Base-by-base conservation (phyloP, 2,329 filamentous ascomycete genomes). In the Simplicillium sp. region DNA sequence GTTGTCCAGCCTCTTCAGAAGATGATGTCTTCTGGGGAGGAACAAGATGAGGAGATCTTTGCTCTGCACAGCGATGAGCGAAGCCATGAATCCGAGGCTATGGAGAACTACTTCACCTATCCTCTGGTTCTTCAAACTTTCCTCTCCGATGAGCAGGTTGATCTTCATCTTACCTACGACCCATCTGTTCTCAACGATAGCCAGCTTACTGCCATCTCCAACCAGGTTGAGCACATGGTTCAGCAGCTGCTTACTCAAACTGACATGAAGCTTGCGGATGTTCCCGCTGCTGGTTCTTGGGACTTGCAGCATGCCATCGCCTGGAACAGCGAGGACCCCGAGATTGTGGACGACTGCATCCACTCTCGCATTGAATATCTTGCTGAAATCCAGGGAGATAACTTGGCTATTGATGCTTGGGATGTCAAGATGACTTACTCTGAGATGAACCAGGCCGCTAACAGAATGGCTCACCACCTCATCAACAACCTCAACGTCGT, bases 401-500 rank as follows among this genome's bases (percentile, higher is more conserved):
- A 55, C 6, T 46, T 50, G 8, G 66, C 67, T n/a, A 55, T 69
- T 29, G 53, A 60, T 36, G 62, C 66, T 1, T 68, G 65, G 65
- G 66, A 69, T 42, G 66, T 65, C 8, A 45, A 50, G 33, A 56
- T 67, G 40, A 64, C 63, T 7, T 69, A 67, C 44, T 39, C 49
- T 33, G 56, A 69, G 34, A 51, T 68, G 1, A 48, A 54, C 34
- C 16, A 36, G 3, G 34, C 44, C 7, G 44, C 48, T 3, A 34
- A 29, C 20, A 38, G 18, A 11, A 38, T 52, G 13, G 49, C 48
- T 12, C 33, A 15, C 3, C 44, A 44, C 15, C 41, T 52, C 11
- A 16, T 34, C 2, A 25, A 25, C 20, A 29, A 9, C 14, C 36
- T 45, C 7, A 56, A 57, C 11, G 49, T 48, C 3, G 45, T 55